phyloP scores from a whole-genome alignment of 2,329 filamentous ascomycete genomes.

The Aschersonia sp. region DNA sequence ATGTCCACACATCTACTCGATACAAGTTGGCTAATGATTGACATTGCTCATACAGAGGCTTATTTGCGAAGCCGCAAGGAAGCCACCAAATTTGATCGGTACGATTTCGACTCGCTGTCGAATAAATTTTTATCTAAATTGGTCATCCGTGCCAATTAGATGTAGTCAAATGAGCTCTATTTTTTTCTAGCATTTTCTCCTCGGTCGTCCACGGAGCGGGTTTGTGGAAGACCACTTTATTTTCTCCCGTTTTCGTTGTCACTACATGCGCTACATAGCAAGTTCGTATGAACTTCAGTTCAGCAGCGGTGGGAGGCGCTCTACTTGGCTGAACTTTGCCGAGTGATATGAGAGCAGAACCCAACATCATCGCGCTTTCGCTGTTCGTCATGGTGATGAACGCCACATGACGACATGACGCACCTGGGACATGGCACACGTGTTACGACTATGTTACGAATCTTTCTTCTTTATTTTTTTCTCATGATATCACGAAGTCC shows the following conservation, averaged over 20 bases:
- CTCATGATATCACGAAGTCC: background rate
- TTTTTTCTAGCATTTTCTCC: no score
- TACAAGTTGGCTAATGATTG: constrained; percentile 5
- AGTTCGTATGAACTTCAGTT: no score
- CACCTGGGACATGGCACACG: background rate
- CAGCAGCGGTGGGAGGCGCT: no score
- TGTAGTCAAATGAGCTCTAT: background rate
- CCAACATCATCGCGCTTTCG: no score
- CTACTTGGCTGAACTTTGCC: no score
- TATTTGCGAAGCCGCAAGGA: constrained; percentile 72
- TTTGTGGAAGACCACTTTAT: no score
- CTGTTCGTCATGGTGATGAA: no score
- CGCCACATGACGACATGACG: no score
- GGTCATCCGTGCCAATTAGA: constrained; percentile 80
- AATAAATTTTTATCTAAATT: constrained; percentile 97
- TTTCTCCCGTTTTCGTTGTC: no score
- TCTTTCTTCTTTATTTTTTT: background rate
- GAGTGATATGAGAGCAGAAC: no score
- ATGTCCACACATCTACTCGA: background rate
- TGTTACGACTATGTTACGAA: background rate
- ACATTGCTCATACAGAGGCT: constrained; percentile 44
- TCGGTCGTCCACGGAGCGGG: no score
- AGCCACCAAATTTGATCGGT: constrained; percentile 65
- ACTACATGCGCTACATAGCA: no score
- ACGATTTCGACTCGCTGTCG: constrained; percentile 87